Base-by-base conservation (phyloP, 768 basidiomycete species). In the Boletus edulis region DNA sequence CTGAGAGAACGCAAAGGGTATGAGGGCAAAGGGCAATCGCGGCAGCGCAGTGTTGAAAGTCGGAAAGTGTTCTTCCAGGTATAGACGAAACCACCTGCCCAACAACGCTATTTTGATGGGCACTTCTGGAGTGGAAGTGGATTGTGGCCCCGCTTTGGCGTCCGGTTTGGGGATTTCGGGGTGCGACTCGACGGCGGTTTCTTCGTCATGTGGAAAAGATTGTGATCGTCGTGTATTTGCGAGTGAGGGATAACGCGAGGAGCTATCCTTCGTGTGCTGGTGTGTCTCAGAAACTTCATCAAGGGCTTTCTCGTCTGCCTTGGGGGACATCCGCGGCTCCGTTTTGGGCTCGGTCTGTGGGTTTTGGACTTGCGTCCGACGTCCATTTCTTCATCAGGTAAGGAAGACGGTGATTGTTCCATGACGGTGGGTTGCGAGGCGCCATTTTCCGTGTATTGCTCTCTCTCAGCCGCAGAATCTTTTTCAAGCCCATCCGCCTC, bases 1-100 rank as follows among this genome's bases (percentile, higher is more conserved):
- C 72, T 95, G 93, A 1, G 88, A 86, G 66, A 98, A 94, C 1
- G 94, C 91, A 65, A 98, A 98, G 0, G 93, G 94, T n/a, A 97
- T 75, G 9, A 97, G 83, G 14, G 84, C 80, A 58, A 94, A 84
- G 1, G 94, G 95, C 0, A 95, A 76, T 22, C 87, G 81, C 0
- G 83, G 79, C n/a, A 85, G 72, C 20, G 85, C 82, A 12, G 81
- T 81, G 66, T 79, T 78, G 56, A 89, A 76, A 1, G 89, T 94
- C 0, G 92, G 93, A 67, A 91, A 91, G 44, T 76, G 75, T 22
- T n/a, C 53, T 0, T 46, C 47, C 29, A 45, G 4, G 15, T 44
- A 29, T n/a, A 57, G 39, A 12, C 14, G 49, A 38, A 46, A 17
- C 32, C 29, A 29, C 10, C 20, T n/a, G 45, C 54, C 14, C 29